phyloP scores from a whole-genome alignment of 257 asterid species.

The Misopates orontium region DNA sequence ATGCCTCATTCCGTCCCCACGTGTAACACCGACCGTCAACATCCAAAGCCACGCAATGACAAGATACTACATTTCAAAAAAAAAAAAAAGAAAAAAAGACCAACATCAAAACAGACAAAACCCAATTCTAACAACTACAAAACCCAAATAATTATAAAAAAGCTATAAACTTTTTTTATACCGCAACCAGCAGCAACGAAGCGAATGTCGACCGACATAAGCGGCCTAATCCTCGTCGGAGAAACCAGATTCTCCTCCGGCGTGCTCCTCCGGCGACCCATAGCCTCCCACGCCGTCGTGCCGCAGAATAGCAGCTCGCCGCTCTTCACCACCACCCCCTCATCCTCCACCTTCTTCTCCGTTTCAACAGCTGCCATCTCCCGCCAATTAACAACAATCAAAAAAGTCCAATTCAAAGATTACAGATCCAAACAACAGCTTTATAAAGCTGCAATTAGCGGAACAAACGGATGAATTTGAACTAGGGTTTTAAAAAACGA shows the following conservation, averaged over 20 bases:
- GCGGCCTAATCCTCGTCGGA: slow-evolving; percentile 85
- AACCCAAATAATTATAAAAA: not conserved
- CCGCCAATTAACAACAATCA: slow-evolving; percentile 24
- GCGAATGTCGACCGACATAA: slow-evolving; percentile 74
- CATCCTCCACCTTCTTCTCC: slow-evolving; percentile 50
- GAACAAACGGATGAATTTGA: slow-evolving; percentile 25
- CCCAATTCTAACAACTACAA: slow-evolving; percentile 8
- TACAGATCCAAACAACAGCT: slow-evolving; percentile 34
- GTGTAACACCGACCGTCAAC: slow-evolving; percentile 93
- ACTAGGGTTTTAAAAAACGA: slow-evolving; percentile 22
- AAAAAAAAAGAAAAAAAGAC: not conserved
- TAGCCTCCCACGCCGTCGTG: slow-evolving; percentile 75
- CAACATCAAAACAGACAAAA: not conserved
- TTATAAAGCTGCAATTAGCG: not conserved
- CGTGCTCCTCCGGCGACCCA: slow-evolving; percentile 77
- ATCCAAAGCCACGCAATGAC: slow-evolving; percentile 96
- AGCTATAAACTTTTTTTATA: slow-evolving; percentile 29
- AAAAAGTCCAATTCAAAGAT: not conserved
- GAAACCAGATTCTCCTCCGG: slow-evolving; percentile 74
- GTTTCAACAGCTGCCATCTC: slow-evolving; percentile 63
- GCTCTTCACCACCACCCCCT: slow-evolving; percentile 52
- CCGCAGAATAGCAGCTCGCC: slow-evolving; percentile 96
- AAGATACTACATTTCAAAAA: slow-evolving; percentile 58
- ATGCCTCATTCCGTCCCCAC: slow-evolving; percentile 96
- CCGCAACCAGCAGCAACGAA: slow-evolving; percentile 90